Percentiles rank a stretch among this genome's conserved stretches.
Evolutionary conservation across 805 yeast species (phyloP).

Genomic region (Pichia nanzhaoensis): DNA sequence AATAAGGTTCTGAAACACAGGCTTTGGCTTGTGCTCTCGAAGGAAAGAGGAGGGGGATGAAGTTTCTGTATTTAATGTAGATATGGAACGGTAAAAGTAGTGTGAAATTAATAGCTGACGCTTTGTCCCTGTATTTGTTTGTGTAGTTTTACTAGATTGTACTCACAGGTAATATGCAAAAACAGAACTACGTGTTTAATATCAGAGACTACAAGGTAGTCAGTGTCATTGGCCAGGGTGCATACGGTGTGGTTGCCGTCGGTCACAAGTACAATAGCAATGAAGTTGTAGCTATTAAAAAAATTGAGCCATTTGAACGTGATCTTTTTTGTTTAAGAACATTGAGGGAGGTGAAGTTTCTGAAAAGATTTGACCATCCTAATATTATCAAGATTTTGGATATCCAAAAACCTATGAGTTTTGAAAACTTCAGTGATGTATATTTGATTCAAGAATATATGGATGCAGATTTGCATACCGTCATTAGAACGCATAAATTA

Average conservation of each 20-base stretch:
- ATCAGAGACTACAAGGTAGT: slow-evolving; percentile 54
- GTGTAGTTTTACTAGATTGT: too few species aligned
- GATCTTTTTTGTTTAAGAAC: slow-evolving; percentile 64
- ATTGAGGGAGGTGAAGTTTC: slow-evolving; percentile 58
- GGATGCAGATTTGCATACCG: slow-evolving; percentile 67
- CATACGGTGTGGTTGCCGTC: slow-evolving; percentile 72
- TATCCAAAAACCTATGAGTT: slow-evolving; percentile 55
- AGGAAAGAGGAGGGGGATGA: too few species aligned
- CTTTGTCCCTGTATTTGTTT: too few species aligned
- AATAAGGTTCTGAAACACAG: not conserved
- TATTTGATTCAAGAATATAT: slow-evolving; percentile 71
- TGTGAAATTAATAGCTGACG: too few species aligned
- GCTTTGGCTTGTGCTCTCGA: too few species aligned
- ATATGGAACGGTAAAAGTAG: too few species aligned
- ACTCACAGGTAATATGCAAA: slow-evolving; percentile 19
- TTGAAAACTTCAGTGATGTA: slow-evolving; percentile 60
- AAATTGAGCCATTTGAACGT: slow-evolving; percentile 63
- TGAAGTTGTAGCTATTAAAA: slow-evolving; percentile 69
- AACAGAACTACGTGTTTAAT: slow-evolving; percentile 50
- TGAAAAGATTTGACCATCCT: slow-evolving; percentile 64
- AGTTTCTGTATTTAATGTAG: too few species aligned
- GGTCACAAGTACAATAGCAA: slow-evolving; percentile 55
- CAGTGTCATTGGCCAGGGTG: slow-evolving; percentile 70
- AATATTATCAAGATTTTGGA: slow-evolving; percentile 64
- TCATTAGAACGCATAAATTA: slow-evolving; percentile 49